These are phyloP conservation scores for Cryptosporidium viatorum DNA, from an alignment of 169 alveolate genomes.

Conservation along the genomic window DNA sequence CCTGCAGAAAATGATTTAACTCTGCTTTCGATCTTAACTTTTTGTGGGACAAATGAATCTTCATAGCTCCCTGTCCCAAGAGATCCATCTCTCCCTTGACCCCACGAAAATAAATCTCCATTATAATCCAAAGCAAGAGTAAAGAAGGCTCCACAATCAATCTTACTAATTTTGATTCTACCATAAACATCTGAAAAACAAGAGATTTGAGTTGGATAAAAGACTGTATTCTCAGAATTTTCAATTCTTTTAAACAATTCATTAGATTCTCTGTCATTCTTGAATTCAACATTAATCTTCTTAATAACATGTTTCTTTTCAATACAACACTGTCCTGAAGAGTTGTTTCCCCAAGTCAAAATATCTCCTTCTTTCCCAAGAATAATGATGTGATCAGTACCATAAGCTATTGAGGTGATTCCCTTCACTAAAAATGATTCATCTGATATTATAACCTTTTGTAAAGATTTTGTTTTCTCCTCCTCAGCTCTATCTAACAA, in stretches of 20 bases:
- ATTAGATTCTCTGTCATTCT: background rate
- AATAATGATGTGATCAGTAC: constrained; percentile 23
- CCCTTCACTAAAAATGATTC: constrained; percentile 1
- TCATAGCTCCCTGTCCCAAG: constrained; percentile 41
- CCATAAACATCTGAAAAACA: constrained; percentile 9
- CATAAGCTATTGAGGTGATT: constrained; percentile 18
- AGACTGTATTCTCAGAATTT: constrained; percentile 5
- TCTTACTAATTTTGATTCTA: background rate
- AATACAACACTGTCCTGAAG: constrained; percentile 48
- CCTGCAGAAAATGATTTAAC: constrained; percentile 58
- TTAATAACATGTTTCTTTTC: background rate
- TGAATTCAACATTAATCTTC: background rate
- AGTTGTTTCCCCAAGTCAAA: constrained; percentile 59
- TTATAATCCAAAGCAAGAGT: constrained; percentile 37
- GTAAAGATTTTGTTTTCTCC: constrained; percentile 2
- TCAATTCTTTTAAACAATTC: constrained; percentile 35
- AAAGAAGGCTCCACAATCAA: constrained; percentile 52
- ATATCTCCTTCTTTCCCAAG: constrained; percentile 42
- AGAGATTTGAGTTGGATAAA: constrained; percentile 5
- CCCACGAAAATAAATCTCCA: constrained; percentile 63
- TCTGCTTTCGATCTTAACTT: background rate
- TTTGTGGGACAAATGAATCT: constrained; percentile 34
- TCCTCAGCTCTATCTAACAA: constrained; percentile 8
- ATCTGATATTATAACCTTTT: constrained; percentile 30
- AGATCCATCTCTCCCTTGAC: constrained; percentile 70